Conservation (phyloP, 495 filamentous ascomycete genomes). For the Tricharina praecox region DNA sequence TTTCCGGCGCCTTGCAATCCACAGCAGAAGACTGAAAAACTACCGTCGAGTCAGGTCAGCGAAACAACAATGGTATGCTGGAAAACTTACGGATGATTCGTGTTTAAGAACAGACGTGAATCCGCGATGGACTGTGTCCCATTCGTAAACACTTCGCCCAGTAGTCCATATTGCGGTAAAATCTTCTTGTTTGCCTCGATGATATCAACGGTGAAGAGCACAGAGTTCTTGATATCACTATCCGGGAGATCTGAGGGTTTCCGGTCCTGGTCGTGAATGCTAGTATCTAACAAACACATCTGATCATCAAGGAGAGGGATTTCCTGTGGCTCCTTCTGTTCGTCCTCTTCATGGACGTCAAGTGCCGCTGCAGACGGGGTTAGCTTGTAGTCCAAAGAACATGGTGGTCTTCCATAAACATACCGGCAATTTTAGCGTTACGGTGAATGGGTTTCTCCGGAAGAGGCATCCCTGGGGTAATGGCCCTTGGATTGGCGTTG, state of each 20-base stretch:
- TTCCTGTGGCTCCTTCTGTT: not conserved
- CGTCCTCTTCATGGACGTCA: not conserved
- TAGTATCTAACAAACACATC: not conserved
- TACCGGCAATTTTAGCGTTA: too few species aligned
- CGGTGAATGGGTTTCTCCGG: too few species aligned
- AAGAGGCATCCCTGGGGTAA: too few species aligned
- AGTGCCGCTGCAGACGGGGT: conserved; percentile 1
- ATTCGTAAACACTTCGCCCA: conserved; percentile 8
- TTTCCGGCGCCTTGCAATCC: conserved; percentile 64
- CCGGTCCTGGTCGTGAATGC: not conserved
- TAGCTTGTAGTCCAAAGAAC: too few species aligned
- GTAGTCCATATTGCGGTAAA: conserved; percentile 15
- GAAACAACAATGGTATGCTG: too few species aligned
- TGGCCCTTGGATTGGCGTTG: too few species aligned
- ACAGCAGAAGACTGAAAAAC: conserved; percentile 44
- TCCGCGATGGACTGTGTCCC: not conserved
- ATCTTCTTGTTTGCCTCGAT: not conserved
- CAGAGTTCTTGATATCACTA: conserved; percentile 4
- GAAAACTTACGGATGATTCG: conserved; percentile 13
- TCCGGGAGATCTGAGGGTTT: not conserved
- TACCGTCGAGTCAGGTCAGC: too few species aligned
- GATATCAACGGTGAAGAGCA: not conserved
- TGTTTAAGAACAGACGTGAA: conserved; percentile 13
- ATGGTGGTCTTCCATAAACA: too few species aligned
- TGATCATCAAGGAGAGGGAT: not conserved